Base-by-base conservation (phyloP, 2,329 filamentous ascomycete genomes). In the Raffaelea arxii region DNA sequence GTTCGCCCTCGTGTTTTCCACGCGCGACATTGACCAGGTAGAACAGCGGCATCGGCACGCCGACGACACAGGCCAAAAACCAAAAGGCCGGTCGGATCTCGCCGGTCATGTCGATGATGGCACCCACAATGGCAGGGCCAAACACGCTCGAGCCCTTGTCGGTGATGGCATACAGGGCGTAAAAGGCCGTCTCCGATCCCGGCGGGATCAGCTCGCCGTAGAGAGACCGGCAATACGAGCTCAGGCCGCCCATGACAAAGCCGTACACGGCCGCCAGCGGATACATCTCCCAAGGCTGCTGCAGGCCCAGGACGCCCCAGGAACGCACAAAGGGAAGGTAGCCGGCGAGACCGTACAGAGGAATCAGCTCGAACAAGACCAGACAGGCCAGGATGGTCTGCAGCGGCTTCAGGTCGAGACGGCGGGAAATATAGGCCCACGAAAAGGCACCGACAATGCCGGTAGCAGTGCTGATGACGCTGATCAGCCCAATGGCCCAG, bases 201-300 rank as follows among this genome's bases (percentile, higher is more conserved):
- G 88, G 87, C 2, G 92, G 92, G 46, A 98, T 94, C 47, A 98
- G 74, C 63, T 97, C 90, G 35, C 89, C 90, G 60, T 87, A 98
- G 4, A 98, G 73, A 50, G 86, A 90, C 37, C 92, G 83, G 60
- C 92, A 97, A 64, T 97, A 96, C 22, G 84, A 85, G 48, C 86
- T 88, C 36, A 98, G 68, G 0, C 92, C 92, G n/a, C 92, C 92
- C 25, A 97, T 78, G 2, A 97, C 90, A 43, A 98, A 79, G 0
- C 92, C 92, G 62, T 96, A 97, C 12, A 97, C 79, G 3, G 86
- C 85, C 0, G 88, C 90, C 1, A 98, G 67, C 0, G 87, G 86
- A 57, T 92, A 97, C 87, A 98, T 96, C 57, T 98, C 92, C 86
- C 89, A 95, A 3, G 86, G 83, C 60, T 92, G 82, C 63, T 95